Evolutionary conservation across 1,284 basidiomycete species (phyloP), one percentile per base, ranked within the genome.

Genomic region (Tilletia indica): DNA sequence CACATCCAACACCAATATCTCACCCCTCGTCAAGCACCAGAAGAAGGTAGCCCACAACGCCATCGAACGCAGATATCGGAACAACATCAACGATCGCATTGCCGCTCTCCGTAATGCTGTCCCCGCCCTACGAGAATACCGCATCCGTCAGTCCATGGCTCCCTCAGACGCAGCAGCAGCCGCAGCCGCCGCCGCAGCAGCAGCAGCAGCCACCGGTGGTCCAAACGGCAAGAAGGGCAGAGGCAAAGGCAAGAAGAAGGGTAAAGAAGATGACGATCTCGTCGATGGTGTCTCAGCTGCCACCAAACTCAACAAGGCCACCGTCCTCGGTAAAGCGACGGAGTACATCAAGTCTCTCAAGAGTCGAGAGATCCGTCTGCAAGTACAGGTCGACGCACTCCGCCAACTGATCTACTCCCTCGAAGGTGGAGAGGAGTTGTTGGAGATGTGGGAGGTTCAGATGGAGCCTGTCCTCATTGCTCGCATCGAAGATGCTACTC

Each of bases 61-160:
- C 39, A 83, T 83, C 69, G 82, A 83, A 69, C 74, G 82, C 19
- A 76, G 81, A 14, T 83, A 83, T 48, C 80, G 82, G 39, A 83
- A 82, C 78, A 83, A 83, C 71, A 83, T 83, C 69, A 83, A 83
- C 69, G 82, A 82, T 71, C 77, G 82, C 47, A 82, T 83, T 51
- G 77, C 81, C 16, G 78, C 80, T n/a, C 78, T 83, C 56, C 90
- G 91, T 71, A 89, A 90, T 79, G 90, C 92, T 11, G 92, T 94
- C 1, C 92, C 92, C 1, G 93, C 92, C 0, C 87, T 94, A 47
- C 89, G 78, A 39, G 81, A 82, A 71, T 75, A 80, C 31, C 78
- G 76, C 9, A 78, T 82, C 3, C 61, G 61, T 38, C 61, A 68
- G 39, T 38, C 61, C 9, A 16, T 64, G 31, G 34, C 61, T 19